These are phyloP conservation scores for Pichia scutulata DNA, from an alignment of 805 yeast genomes.

Conservation along the genomic window DNA sequence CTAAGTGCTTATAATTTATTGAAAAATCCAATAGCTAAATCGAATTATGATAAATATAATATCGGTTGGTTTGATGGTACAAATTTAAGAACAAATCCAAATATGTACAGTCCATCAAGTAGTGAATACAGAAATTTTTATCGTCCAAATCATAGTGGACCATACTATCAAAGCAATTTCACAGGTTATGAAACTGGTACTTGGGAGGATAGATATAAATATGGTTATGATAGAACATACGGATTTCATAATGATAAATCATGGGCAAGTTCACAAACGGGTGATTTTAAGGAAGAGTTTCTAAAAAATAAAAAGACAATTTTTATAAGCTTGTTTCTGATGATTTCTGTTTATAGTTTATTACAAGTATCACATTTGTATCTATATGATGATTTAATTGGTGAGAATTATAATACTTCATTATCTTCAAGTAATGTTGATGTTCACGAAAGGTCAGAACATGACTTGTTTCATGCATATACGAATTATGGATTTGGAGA, in stretches of 20 bases:
- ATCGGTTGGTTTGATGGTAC: slow-evolving; percentile 38
- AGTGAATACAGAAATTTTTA: slow-evolving; percentile 9
- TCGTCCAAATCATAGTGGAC: neutral
- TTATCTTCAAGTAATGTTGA: slow-evolving; percentile 14
- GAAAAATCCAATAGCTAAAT: slow-evolving; percentile 35
- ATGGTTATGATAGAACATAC: slow-evolving; percentile 16
- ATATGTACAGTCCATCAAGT: slow-evolving; percentile 16
- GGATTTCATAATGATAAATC: slow-evolving; percentile 22
- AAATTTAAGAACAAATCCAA: slow-evolving; percentile 15
- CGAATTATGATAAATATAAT: slow-evolving; percentile 39
- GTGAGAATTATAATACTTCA: slow-evolving; percentile 21
- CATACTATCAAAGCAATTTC: slow-evolving; percentile 3
- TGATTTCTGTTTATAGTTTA: slow-evolving; percentile 21
- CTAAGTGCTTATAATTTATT: slow-evolving; percentile 55
- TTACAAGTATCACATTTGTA: slow-evolving; percentile 26
- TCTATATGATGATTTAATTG: slow-evolving; percentile 27
- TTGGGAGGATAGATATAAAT: slow-evolving; percentile 26
- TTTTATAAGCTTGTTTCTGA: slow-evolving; percentile 20
- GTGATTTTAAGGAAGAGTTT: slow-evolving; percentile 22
- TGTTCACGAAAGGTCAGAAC: slow-evolving; percentile 34
- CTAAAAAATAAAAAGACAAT: slow-evolving; percentile 23
- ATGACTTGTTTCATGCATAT: slow-evolving; percentile 35
- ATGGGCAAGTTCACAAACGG: slow-evolving; percentile 23
- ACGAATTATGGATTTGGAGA: slow-evolving; percentile 46
- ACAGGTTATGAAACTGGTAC: slow-evolving; percentile 19